A percentile compares a stretch with the other conserved stretches of the same genome.
These are phyloP conservation scores for Sonneratia alba DNA, from an alignment of 345 rosid species.

Conservation along the genomic window DNA sequence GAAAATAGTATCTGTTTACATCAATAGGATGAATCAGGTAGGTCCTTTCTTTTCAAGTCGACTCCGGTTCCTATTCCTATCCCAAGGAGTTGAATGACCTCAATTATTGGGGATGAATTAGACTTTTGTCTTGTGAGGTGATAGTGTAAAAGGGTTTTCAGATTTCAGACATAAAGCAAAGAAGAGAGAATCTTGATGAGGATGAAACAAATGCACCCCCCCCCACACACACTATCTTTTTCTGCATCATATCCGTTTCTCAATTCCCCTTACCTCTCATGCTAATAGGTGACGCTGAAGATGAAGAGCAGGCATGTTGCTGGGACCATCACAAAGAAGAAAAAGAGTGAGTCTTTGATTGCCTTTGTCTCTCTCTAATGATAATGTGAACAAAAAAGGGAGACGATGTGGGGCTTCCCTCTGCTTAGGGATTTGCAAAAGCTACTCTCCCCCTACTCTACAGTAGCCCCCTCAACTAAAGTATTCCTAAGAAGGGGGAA, in stretches of 20 bases:
- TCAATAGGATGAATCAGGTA: constrained; percentile 78
- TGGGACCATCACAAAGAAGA: constrained; percentile 95
- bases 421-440: constrained; percentile 85
- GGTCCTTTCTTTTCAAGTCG: background rate
- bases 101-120: constrained; percentile 38
- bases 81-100: background rate
- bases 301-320: constrained; percentile 96
- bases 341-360: constrained; percentile 60
- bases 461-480: constrained; percentile 18
- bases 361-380: constrained; percentile 35
- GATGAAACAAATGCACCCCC: constrained; percentile 24
- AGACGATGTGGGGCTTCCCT: constrained; percentile 45
- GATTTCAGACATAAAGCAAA: constrained; percentile 9
- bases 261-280: constrained; percentile 11
- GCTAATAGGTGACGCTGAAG: constrained; percentile 81
- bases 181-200: constrained; percentile 21
- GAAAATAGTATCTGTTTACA: constrained; percentile 87
- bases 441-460: constrained; percentile 8
- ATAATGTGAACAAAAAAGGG: constrained; percentile 29
- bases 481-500: constrained; percentile 32
- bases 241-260: background rate
- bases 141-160: constrained; percentile 13
- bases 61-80: background rate
- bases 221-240: constrained; percentile 4
- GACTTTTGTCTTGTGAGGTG: constrained; percentile 18